These are phyloP conservation scores for Chytridium lagenaria DNA, from an alignment of 371 early-diverging fungal species.

Conservation along the genomic window DNA sequence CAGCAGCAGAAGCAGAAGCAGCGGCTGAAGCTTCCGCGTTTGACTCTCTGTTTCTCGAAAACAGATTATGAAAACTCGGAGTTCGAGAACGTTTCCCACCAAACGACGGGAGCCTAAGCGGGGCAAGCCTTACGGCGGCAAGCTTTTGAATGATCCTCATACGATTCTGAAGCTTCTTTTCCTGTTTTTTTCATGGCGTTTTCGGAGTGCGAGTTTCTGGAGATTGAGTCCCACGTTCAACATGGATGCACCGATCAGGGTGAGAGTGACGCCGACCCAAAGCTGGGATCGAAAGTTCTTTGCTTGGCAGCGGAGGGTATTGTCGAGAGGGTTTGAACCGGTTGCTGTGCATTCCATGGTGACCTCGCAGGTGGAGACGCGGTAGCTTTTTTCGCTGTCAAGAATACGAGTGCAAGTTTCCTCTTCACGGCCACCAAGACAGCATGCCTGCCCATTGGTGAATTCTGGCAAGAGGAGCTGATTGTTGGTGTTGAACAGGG, in stretches of 20 bases:
- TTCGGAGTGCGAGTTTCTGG: constrained; percentile 80
- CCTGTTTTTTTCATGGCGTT: constrained; percentile 56
- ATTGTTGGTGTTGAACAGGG: constrained; percentile 35
- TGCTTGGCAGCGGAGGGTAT: neutral
- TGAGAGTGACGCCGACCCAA: constrained; percentile 76
- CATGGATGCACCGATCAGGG: constrained; percentile 72
- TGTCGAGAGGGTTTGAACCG: neutral
- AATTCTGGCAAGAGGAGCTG: constrained; percentile 29
- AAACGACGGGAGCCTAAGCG: constrained; percentile 20
- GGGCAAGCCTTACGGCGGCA: constrained; percentile 18
- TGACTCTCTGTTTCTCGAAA: constrained; percentile 6
- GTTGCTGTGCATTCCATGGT: constrained; percentile 11
- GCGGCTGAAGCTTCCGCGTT: neutral
- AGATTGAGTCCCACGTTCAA: constrained; percentile 86
- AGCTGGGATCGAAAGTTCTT: constrained; percentile 19
- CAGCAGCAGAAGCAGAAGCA: constrained; percentile 5
- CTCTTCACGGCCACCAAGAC: constrained; percentile 21
- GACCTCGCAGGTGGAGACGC: constrained; percentile 42
- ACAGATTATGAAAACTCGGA: constrained; percentile 13
- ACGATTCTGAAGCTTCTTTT: constrained; percentile 22
- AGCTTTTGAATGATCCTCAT: constrained; percentile 20
- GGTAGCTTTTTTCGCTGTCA: no score
- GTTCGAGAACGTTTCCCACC: constrained; percentile 1
- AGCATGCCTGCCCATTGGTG: constrained; percentile 24
- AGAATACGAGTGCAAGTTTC: constrained; percentile 49